These are phyloP conservation scores for Cicer chorassanicum DNA, from an alignment of 306 rosid species.

Conservation along the genomic window DNA sequence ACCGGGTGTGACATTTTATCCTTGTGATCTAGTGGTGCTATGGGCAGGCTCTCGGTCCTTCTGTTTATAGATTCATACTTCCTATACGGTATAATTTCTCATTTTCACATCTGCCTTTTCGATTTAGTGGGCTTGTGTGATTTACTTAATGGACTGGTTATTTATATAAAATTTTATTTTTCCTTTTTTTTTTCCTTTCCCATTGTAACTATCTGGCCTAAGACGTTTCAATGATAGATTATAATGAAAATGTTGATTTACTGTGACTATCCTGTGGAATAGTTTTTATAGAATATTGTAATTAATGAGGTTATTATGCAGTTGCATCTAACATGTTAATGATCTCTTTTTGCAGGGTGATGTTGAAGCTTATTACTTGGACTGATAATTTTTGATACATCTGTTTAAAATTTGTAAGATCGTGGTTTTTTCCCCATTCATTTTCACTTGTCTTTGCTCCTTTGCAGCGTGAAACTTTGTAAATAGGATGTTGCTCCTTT, in stretches of 20 bases:
- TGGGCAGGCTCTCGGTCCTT: slow-evolving; percentile 44
- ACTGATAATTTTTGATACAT: slow-evolving; percentile 48
- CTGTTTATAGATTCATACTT: slow-evolving; percentile 50
- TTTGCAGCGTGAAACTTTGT: slow-evolving; percentile 64
- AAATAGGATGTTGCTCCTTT: slow-evolving; percentile 65
- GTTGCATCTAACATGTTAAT: slow-evolving; percentile 37
- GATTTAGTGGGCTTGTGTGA: too few relatives aligned
- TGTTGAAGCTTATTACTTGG: slow-evolving; percentile 53
- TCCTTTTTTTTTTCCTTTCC: not conserved
- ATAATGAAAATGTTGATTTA: slow-evolving; percentile 23
- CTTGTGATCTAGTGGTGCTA: slow-evolving; percentile 40
- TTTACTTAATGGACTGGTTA: not conserved
- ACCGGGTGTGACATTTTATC: slow-evolving; percentile 35
- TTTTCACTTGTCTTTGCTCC: slow-evolving; percentile 58
- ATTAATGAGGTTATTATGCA: not conserved
- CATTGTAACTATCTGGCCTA: not conserved
- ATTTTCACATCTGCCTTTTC: not conserved
- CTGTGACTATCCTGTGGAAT: not conserved
- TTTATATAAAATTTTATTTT: not conserved
- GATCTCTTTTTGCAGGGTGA: slow-evolving; percentile 53
- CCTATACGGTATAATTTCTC: slow-evolving; percentile 54
- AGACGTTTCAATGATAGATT: slow-evolving; percentile 29
- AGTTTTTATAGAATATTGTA: slow-evolving; percentile 10
- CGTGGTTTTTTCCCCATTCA: slow-evolving; percentile 46
- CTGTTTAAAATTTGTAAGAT: slow-evolving; percentile 38